Base-by-base conservation (phyloP, 2,329 filamentous ascomycete genomes). In the Metarhizium guizhouense region DNA sequence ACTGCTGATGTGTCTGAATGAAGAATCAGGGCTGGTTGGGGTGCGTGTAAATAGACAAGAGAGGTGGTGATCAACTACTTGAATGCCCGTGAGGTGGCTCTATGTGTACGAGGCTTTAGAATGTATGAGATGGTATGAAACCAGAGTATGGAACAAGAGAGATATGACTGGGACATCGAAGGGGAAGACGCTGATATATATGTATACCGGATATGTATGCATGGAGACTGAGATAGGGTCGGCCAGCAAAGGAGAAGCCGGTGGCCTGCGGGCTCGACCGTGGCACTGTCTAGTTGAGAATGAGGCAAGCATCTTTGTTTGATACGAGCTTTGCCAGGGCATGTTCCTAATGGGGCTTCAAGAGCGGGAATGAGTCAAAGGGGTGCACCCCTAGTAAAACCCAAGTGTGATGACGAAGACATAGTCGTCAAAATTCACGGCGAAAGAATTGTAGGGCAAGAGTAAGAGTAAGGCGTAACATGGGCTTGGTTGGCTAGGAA, bases 281-380 rank as follows among this genome's bases (percentile, higher is more conserved):
- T 40, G 11, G 4, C 25, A 25, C 42, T 29, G 47, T 53, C 13
- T 32, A 16, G 18, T 50, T 42, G 42, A 42, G 52, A 25, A 38
- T 29, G 52, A 54, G 51, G 36, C 29, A 53, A 42, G 49, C 38
- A 54, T 58, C 53, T n/a, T 45, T 20, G 42, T 34, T 34, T 34
- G 32, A 43, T 43, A 45, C 30, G 36, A 48, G 52, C n/a, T 38
- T 38, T 42, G 52, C 20, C 20, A 54, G 18, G 52, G 52, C 16
- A 8, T 45, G 30, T 25, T 29, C 25, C 43, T n/a, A 13, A 47
- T 30, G 20, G 36, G 54, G 32, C 25, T 34, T 36, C 36, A 43
- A 42, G 20, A 38, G 30, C 54, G 10, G 25, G 10, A 50, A 53
- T 56, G 54, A 56, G 51, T 56, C 54, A 56, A 47, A 18, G 42